Base-by-base conservation (phyloP, 2,329 filamentous ascomycete species). In the Aspergillus sp. region DNA sequence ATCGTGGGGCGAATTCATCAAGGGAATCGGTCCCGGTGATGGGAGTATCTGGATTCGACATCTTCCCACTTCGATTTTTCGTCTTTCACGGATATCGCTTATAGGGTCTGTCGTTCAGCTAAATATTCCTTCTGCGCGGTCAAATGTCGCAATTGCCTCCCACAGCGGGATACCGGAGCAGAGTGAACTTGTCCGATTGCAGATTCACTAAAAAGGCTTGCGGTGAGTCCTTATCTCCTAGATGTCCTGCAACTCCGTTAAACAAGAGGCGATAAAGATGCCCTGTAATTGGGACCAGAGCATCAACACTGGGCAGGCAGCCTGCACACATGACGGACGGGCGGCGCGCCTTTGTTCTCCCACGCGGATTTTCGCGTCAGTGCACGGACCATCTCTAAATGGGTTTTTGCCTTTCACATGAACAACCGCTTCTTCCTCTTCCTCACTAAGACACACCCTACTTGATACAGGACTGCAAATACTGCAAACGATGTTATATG, bases 361-460 rank as follows among this genome's bases (percentile, higher is more conserved):
- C 59, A 66, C 72, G 71, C 70, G 71, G 66, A 64, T 68, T 70
- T 71, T 72, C 72, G 72, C 69, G 71, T 75, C 62, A 10, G 61
- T 15, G 72, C 72, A 75, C 72, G 61, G 72, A 66, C 72, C 72
- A 73, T 1, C 25, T 65, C 62, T 72, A 68, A 57, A 74, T 72
- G 62, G 65, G 50, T 60, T 62, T 39, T 41, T 10, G 39, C 5
- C 21, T 21, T 44, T 19, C 19, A 44, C 41, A 44, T 44, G 41
- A 23, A 11, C 5, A 19, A 44, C 13, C 5, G 19, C 19, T 21
- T 44, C 8, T 44, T 36, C 27, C 13, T 7, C 17, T 17, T 19
- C 23, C 10, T 7, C 3, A 23, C 23, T 0, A 8, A 44, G 8
- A 5, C 19, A 21, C 11, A 6, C 7, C 25, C 8, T 44, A 5